A percentile compares a stretch with the other conserved stretches of the same genome.
Evolutionary conservation across 768 basidiomycete species (phyloP).

Genomic region (Suillus tomentosus): DNA sequence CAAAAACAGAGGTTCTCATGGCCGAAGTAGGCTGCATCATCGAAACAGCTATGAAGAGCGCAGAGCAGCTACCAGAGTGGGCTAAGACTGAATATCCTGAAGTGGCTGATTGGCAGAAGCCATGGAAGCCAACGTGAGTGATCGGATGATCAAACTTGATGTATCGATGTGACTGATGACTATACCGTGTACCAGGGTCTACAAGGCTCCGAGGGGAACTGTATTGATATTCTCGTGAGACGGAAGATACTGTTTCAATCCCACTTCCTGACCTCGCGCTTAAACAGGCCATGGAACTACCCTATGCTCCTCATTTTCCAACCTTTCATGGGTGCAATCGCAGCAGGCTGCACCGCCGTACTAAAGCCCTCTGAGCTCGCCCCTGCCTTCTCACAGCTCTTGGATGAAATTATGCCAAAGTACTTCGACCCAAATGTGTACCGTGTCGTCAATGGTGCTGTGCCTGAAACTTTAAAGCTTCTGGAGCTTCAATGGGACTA

Average conservation of each 20-base stretch:
- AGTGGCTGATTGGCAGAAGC: constrained; percentile 42
- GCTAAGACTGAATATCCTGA: constrained; percentile 43
- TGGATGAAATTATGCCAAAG: constrained; percentile 57
- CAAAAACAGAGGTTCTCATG: constrained; percentile 36
- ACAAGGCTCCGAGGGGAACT: constrained; percentile 62
- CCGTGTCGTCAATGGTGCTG: constrained; percentile 52
- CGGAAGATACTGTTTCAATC: not conserved
- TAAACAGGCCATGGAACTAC: constrained; percentile 67
- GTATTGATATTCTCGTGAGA: constrained; percentile 62
- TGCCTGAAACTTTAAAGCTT: constrained; percentile 39
- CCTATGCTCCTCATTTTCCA: constrained; percentile 56
- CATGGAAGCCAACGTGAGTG: constrained; percentile 50
- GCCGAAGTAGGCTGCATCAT: constrained; percentile 50
- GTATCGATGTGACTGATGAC: not conserved
- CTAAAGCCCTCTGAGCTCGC: constrained; percentile 66
- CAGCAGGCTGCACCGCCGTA: constrained; percentile 67
- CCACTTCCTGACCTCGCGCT: not conserved
- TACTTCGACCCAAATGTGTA: constrained; percentile 55
- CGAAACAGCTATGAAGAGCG: constrained; percentile 43
- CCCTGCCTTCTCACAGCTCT: constrained; percentile 48
- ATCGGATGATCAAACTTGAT: not conserved
- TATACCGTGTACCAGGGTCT: constrained; percentile 27
- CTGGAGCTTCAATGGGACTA: constrained; percentile 34
- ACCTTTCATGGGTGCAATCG: constrained; percentile 69
- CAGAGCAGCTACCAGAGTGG: constrained; percentile 62